Base-by-base conservation (phyloP, 2,329 filamentous ascomycete species). In the Trichoderma sp. region DNA sequence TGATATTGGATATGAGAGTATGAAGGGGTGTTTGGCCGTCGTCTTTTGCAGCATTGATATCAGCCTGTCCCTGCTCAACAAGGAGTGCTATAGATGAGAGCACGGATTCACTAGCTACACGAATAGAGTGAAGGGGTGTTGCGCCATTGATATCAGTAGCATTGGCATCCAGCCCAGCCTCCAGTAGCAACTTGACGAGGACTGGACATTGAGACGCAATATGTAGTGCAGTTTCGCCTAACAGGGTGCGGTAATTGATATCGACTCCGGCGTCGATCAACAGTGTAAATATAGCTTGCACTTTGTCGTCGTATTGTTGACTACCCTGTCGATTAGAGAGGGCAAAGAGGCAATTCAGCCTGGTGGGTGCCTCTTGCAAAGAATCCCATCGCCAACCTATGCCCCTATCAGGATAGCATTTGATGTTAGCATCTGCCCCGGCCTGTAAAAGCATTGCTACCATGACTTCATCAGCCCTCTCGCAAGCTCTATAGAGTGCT, bases 401-500 rank as follows among this genome's bases (percentile, higher is more conserved):
- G 35, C 35, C 27, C 0, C 29, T 15, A 12, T 13, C n/a, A 12
- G 60, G 15, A 6, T 63, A 60, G 58, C 70, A 74, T 8, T 56
- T 19, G 15, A 70, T 56, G 27, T 73, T 74, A 4, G 73, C 73
- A 70, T 77, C 71, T 6, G 77, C 79, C 3, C 78, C 77, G 32
- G 75, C 72, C 13, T 74, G 63, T 2, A 80, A 63, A 29, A 80
- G 68, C 1, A 71, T 53, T 8, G 67, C 57, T 1, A 78, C 67
- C 4, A 73, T 67, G 2, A 68, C 67, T 3, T 70, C 17, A 25
- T 74, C 56, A 17, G 3, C 4, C 3, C 0, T 12, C 0, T 64
- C 37, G 3, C 69, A 70, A 2, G 71, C 71, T 12, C 70, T 54
- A 19, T 70, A 73, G 1, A 79, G 65, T 5, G 73, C 61, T 2